These are phyloP conservation scores for Globisporangium nagaii DNA, from an alignment of 352 stramenopile species.

Conservation along the genomic window DNA sequence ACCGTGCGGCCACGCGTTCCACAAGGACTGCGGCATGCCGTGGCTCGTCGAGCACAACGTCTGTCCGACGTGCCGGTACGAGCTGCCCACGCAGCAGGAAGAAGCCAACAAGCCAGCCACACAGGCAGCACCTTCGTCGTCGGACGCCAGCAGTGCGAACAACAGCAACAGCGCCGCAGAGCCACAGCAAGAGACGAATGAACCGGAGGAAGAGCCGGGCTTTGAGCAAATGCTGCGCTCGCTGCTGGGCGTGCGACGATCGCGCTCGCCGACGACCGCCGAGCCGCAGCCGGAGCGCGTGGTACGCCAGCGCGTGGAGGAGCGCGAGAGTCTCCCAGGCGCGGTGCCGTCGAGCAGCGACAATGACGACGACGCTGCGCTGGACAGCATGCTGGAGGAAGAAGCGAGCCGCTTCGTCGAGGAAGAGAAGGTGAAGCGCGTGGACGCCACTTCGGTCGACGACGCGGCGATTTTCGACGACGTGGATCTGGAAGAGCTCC, in stretches of 20 bases:
- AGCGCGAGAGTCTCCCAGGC: conserved; percentile 16
- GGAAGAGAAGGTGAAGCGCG: conserved; percentile 41
- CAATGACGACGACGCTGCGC: conserved; percentile 20
- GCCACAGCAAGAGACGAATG: neutral
- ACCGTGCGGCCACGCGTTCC: conserved; percentile 70
- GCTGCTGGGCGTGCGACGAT: conserved; percentile 29
- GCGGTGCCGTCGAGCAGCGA: neutral
- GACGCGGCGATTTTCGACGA: conserved; percentile 49
- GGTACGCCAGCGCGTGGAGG: conserved; percentile 52
- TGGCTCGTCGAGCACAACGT: conserved; percentile 80
- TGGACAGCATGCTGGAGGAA: conserved; percentile 58
- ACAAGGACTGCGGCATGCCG: conserved; percentile 69
- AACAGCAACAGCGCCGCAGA: neutral
- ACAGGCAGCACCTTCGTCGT: too few relatives aligned
- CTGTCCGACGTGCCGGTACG: conserved; percentile 66
- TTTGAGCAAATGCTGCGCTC: conserved; percentile 15
- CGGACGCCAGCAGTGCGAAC: conserved; percentile 9
- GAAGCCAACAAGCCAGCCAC: conserved; percentile 1
- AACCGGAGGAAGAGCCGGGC: conserved; percentile 18
- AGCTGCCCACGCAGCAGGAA: conserved; percentile 45
- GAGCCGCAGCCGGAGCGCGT: conserved; percentile 22
- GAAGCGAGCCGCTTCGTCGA: conserved; percentile 53
- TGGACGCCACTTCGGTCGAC: neutral
- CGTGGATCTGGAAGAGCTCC: conserved; percentile 56
- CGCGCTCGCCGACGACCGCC: conserved; percentile 17